Evolutionary conservation across 2,329 filamentous ascomycete genomes (phyloP).

Genomic region (Zasmidium citrigriseum): DNA sequence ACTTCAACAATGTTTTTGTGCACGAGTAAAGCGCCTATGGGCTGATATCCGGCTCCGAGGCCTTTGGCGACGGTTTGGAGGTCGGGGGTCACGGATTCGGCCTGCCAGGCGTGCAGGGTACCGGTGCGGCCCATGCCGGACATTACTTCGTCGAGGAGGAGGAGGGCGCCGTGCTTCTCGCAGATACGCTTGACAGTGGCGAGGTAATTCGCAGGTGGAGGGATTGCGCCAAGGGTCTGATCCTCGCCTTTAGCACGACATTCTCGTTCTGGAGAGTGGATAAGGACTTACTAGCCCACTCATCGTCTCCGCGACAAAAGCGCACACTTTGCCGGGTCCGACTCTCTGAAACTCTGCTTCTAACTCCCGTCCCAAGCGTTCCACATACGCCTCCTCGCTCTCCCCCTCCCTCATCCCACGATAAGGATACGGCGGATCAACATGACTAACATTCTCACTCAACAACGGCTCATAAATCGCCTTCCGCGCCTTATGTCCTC

Average conservation of each 20-base stretch:
- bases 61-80: conserved; percentile 66
- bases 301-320: conserved; percentile 55
- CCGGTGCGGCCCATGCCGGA: conserved; percentile 32
- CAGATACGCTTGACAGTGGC: conserved; percentile 56
- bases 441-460: conserved; percentile 28
- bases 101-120: conserved; percentile 34
- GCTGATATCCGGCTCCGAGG: conserved; percentile 62
- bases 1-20: conserved; percentile 50
- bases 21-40: conserved; percentile 58
- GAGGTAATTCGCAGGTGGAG: conserved; percentile 56
- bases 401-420: conserved; percentile 37
- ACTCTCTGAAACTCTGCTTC: conserved; percentile 51
- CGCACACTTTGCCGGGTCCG: conserved; percentile 50
- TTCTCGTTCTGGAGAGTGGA: background rate
- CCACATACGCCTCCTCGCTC: conserved; percentile 44
- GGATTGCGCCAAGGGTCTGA: conserved; percentile 47
- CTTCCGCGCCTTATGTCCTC: conserved; percentile 37
- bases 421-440: conserved; percentile 39
- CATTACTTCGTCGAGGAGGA: conserved; percentile 56
- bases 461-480: conserved; percentile 38
- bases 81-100: conserved; percentile 54
- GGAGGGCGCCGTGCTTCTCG: conserved; percentile 55
- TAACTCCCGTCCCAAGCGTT: conserved; percentile 45
- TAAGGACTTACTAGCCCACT: conserved; percentile 45
- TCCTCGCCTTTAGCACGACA: background rate